phyloP scores from a whole-genome alignment of 257 asterid genomes.

The Penstemon barbatus region DNA sequence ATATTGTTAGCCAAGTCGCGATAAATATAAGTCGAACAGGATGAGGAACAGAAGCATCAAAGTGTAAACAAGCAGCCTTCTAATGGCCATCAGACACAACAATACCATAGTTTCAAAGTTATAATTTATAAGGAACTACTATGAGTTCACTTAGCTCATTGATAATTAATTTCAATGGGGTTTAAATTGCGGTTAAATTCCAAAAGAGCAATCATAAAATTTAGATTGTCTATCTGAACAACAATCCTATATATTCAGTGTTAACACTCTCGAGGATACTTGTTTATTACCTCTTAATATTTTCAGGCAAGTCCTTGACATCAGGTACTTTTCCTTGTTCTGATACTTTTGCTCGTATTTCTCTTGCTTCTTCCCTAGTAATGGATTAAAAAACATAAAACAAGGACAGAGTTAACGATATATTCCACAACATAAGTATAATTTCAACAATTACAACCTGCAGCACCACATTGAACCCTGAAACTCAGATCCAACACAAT shows the following conservation, averaged over 20 bases:
- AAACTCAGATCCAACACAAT: not conserved
- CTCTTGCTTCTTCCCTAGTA: conserved; percentile 79
- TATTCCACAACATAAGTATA: not conserved
- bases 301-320: conserved; percentile 46
- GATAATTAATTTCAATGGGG: not conserved
- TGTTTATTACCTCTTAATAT: conserved; percentile 49
- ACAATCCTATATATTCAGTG: not conserved
- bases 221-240: not conserved
- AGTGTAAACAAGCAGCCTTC: too few species aligned
- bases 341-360: conserved; percentile 40
- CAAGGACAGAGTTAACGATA: too few species aligned
- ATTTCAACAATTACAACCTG: not conserved
- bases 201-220: not conserved
- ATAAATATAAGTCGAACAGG: too few species aligned
- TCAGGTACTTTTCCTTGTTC: conserved; percentile 27
- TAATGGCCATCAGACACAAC: not conserved
- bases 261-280: not conserved
- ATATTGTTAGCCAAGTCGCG: too few species aligned
- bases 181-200: not conserved
- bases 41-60: too few species aligned
- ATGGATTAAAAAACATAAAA: not conserved
- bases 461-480: not conserved
- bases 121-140: not conserved
- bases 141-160: not conserved
- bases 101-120: not conserved